Conservation (phyloP, 225 moss, liverwort and hornwort genomes). For the Sphagnum contortum region DNA sequence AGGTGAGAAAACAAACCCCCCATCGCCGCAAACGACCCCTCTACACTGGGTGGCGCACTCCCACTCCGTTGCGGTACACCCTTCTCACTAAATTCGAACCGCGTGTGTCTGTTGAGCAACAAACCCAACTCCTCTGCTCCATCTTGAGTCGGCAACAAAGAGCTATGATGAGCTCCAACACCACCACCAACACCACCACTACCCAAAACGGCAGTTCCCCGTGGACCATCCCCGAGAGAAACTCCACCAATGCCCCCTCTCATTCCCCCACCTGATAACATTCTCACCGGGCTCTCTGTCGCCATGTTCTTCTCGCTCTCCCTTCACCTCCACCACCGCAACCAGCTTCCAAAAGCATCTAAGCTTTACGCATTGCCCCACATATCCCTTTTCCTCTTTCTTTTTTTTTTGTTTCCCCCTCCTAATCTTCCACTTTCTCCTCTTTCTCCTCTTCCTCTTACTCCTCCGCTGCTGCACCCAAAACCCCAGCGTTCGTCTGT, state of each 20-base stretch:
- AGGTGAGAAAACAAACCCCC: conserved; percentile 57
- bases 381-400: too few relatives aligned
- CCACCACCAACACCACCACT: conserved; percentile 11
- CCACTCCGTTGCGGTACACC: conserved; percentile 94
- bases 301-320: conserved; percentile 29
- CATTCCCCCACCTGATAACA: conserved; percentile 79
- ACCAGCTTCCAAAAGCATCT: too few relatives aligned
- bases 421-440: too few relatives aligned
- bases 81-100: conserved; percentile 73
- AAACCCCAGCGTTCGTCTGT: too few relatives aligned
- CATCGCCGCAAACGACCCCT: conserved; percentile 82
- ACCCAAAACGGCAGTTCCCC: conserved; percentile 5
- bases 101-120: conserved; percentile 65
- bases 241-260: conserved; percentile 56
- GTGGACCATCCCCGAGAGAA: conserved; percentile 54
- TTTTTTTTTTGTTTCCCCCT: too few relatives aligned
- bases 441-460: too few relatives aligned
- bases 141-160: conserved; percentile 44
- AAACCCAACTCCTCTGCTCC: conserved; percentile 79
- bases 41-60: conserved; percentile 97
- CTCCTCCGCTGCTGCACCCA: too few relatives aligned
- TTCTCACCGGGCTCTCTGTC: conserved; percentile 86
- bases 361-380: too few relatives aligned
- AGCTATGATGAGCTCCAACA: conserved; percentile 36
- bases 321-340: not conserved